phyloP scores from a whole-genome alignment of 2,329 filamentous ascomycete genomes.

The Hawksworthiomyces lignivorus region DNA sequence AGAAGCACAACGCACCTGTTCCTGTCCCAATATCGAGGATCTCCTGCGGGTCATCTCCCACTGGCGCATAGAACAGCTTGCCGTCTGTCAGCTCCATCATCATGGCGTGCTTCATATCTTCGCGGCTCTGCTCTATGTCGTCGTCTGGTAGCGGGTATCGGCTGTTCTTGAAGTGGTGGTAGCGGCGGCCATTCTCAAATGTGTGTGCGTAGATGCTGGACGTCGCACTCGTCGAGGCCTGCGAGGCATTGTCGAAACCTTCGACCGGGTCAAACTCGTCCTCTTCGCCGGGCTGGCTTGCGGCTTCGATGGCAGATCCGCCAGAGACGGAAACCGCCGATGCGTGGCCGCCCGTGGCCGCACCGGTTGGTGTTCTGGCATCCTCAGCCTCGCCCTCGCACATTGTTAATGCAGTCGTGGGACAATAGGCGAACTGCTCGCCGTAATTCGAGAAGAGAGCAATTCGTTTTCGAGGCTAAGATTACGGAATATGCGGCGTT shows the following conservation, averaged over 20 bases:
- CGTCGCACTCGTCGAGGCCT: constrained; percentile 17
- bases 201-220: constrained; percentile 20
- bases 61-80: constrained; percentile 32
- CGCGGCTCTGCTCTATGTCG: constrained; percentile 35
- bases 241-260: constrained; percentile 17
- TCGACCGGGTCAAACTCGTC: constrained; percentile 17
- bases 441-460: too few relatives aligned
- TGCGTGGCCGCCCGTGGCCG: not conserved
- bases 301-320: not conserved
- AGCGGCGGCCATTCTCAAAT: constrained; percentile 20
- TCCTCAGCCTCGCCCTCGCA: constrained; percentile 1
- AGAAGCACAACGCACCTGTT: constrained; percentile 25
- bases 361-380: not conserved
- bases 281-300: constrained; percentile 8
- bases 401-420: too few relatives aligned
- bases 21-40: constrained; percentile 44
- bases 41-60: constrained; percentile 32
- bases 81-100: constrained; percentile 38
- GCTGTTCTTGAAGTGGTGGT: constrained; percentile 21
- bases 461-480: too few relatives aligned
- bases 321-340: not conserved
- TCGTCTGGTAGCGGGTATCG: constrained; percentile 31
- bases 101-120: constrained; percentile 38
- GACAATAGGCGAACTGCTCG: too few relatives aligned
- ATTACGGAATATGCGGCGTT: too few relatives aligned